Evolutionary conservation across 108 stramenopile genomes (phyloP).

Genomic region (Stephanodiscus triporus): DNA sequence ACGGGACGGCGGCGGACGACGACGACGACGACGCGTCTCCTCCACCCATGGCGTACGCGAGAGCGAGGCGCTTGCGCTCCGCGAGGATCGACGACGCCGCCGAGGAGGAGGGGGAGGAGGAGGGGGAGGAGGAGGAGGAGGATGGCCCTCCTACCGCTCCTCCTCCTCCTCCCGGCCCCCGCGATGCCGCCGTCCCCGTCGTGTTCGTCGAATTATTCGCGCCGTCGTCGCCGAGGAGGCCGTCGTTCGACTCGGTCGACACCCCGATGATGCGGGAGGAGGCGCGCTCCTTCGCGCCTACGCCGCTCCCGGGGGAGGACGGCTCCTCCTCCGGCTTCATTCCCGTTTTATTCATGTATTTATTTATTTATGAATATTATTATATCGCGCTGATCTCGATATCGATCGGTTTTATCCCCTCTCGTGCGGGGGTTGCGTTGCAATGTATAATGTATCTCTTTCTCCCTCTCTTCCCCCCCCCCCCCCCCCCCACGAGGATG

Average conservation of each 20-base stretch:
- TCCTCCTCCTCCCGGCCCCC: no score
- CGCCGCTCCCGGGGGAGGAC: no score
- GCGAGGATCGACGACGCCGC: background rate
- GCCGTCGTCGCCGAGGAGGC: background rate
- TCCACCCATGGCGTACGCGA: background rate
- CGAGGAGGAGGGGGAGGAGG: background rate
- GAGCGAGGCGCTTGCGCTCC: background rate
- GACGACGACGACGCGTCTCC: background rate
- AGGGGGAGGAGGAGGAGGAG: background rate
- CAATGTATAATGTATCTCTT: no score
- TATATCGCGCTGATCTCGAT: no score
- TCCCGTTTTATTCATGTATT: no score
- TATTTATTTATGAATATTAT: no score
- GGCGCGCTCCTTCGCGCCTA: background rate
- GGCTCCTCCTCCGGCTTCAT: no score
- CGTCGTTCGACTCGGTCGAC: background rate
- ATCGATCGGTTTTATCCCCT: no score
- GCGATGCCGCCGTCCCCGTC: background rate
- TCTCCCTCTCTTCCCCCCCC: no score
- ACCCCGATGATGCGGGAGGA: slow-evolving; percentile 2
- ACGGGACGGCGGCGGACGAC: background rate
- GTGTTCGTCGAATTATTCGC: background rate
- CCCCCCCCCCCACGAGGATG: no score
- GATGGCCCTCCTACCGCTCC: no score
- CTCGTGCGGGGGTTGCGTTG: no score